phyloP scores from a whole-genome alignment of 805 yeast species.

The Candida pini region DNA sequence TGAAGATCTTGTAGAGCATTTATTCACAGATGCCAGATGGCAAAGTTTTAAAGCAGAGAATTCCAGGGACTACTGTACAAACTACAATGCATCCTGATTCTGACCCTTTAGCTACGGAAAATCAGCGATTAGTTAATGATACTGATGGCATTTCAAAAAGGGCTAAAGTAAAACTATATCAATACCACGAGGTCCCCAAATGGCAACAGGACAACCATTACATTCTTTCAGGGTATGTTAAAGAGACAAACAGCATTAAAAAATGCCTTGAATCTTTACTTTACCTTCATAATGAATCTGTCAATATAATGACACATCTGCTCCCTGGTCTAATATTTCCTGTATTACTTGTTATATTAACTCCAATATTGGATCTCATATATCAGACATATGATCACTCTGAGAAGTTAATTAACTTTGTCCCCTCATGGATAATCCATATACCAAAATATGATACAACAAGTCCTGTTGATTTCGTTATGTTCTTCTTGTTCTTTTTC shows the following conservation, averaged over 20 bases:
- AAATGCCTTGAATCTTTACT: conserved; percentile 36
- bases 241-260: conserved; percentile 36
- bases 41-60: no score
- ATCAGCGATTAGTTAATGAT: no score
- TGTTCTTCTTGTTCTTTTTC: conserved; percentile 38
- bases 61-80: no score
- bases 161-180: conserved; percentile 10
- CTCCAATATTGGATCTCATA: conserved; percentile 17
- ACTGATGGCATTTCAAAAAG: no score
- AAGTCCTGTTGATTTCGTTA: conserved; percentile 31
- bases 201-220: conserved; percentile 58
- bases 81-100: no score
- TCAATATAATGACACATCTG: conserved; percentile 47
- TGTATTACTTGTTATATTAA: conserved; percentile 9
- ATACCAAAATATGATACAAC: conserved; percentile 24
- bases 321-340: conserved; percentile 37
- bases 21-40: no score
- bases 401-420: conserved; percentile 12
- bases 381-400: no score
- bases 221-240: conserved; percentile 45
- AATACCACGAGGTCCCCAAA: conserved; percentile 40
- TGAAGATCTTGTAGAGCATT: no score
- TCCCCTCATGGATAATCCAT: conserved; percentile 21
- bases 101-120: no score
- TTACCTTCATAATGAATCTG: conserved; percentile 48